phyloP scores from a whole-genome alignment of 106 monocot species.

The Posidonia australis region DNA sequence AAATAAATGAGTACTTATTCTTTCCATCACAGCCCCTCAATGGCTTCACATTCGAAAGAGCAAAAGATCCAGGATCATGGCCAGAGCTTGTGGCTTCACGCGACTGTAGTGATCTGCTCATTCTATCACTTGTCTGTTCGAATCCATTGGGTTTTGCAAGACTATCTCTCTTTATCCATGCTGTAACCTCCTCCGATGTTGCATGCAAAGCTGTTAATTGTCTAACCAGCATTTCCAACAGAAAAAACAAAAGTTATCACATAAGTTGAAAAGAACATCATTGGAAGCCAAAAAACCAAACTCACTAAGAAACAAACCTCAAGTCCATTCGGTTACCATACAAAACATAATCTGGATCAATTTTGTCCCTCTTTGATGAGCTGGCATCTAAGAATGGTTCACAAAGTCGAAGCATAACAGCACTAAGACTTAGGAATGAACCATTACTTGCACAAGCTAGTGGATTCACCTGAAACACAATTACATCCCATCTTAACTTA shows the following conservation, averaged over 20 bases:
- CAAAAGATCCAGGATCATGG: conserved; percentile 15
- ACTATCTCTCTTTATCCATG: conserved; percentile 36
- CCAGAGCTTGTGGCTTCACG: conserved; percentile 59
- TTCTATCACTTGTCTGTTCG: conserved; percentile 11
- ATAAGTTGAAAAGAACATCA: not conserved
- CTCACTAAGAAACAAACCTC: conserved; percentile 26
- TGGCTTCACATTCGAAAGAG: conserved; percentile 20
- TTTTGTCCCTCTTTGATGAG: conserved; percentile 70
- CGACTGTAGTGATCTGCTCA: conserved; percentile 34
- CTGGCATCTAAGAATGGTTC: conserved; percentile 88
- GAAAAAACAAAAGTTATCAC: conserved; percentile 4
- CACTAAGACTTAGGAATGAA: conserved; percentile 85
- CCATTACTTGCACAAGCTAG: conserved; percentile 69
- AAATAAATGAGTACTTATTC: conserved; percentile 90
- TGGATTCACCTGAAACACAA: conserved; percentile 53
- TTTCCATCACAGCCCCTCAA: conserved; percentile 17
- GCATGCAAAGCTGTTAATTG: conserved; percentile 80
- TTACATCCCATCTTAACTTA: not conserved
- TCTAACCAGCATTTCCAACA: conserved; percentile 24
- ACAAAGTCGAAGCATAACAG: conserved; percentile 92
- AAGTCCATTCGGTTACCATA: conserved; percentile 57
- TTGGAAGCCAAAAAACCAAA: conserved; percentile 6
- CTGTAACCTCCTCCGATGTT: conserved; percentile 74
- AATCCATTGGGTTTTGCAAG: conserved; percentile 9
- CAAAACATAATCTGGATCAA: conserved; percentile 70